phyloP scores from a whole-genome alignment of 2,329 filamentous ascomycete genomes.

The Pseudogymnoascus sp. region DNA sequence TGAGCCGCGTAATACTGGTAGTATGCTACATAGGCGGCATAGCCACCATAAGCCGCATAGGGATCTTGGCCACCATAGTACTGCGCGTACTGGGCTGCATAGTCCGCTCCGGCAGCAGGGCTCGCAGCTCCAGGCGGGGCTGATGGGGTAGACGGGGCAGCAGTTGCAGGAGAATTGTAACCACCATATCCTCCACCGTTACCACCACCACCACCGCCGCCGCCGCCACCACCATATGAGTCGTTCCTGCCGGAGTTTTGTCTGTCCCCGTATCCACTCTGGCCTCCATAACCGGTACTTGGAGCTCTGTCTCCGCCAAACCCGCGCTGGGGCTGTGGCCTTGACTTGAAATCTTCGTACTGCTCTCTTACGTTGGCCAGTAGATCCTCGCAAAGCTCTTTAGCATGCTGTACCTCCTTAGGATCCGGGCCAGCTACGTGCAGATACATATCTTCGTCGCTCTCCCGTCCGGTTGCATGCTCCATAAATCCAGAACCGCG shows the following conservation, averaged over 20 bases:
- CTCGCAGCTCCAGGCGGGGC: constrained; percentile 36
- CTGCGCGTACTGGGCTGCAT: constrained; percentile 73
- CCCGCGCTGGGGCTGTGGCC: constrained; percentile 55
- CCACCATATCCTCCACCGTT: constrained; percentile 34
- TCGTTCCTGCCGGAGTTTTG: constrained; percentile 37
- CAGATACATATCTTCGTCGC: constrained; percentile 92
- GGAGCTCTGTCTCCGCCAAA: constrained; percentile 38
- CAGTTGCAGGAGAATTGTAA: constrained; percentile 29
- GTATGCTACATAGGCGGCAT: constrained; percentile 65
- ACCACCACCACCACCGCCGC: constrained; percentile 29
- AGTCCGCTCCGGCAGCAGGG: constrained; percentile 48
- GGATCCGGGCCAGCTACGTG: constrained; percentile 89
- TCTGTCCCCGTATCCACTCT: constrained; percentile 44
- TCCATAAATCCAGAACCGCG: constrained; percentile 92
- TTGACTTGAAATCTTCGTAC: constrained; percentile 84
- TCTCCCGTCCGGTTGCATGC: constrained; percentile 76
- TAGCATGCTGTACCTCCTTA: constrained; percentile 75
- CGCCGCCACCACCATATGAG: constrained; percentile 32
- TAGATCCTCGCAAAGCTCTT: constrained; percentile 80
- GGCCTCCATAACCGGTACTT: constrained; percentile 34
- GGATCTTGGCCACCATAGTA: constrained; percentile 72
- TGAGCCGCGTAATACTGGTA: constrained; percentile 63
- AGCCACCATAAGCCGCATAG: constrained; percentile 86
- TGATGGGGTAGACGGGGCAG: constrained; percentile 27
- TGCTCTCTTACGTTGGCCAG: constrained; percentile 78